phyloP scores from a whole-genome alignment of 2,329 filamentous ascomycete genomes.

The Aspergillus viridinutans region DNA sequence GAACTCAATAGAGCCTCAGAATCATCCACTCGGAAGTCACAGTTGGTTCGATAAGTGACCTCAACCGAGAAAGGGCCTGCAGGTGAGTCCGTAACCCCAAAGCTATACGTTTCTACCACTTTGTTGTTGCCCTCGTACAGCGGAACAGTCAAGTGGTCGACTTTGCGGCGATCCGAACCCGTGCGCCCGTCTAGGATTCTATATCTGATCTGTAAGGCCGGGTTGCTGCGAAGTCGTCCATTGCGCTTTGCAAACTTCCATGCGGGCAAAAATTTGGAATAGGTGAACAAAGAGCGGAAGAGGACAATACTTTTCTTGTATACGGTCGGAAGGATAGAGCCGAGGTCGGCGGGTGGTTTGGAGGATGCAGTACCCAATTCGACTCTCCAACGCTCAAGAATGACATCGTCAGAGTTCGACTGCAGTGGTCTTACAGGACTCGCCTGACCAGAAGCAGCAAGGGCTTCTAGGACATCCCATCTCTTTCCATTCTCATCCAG shows the following conservation, averaged over 20 bases:
- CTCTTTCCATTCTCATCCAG: slow-evolving; percentile 85
- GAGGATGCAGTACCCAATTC: slow-evolving; percentile 64
- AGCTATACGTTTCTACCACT: slow-evolving; percentile 70
- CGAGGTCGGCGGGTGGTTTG: slow-evolving; percentile 53
- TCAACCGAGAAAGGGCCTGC: slow-evolving; percentile 77
- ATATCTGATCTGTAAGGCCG: slow-evolving; percentile 69
- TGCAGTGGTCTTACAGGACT: slow-evolving; percentile 40
- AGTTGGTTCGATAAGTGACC: slow-evolving; percentile 81
- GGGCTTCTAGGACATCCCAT: slow-evolving; percentile 84
- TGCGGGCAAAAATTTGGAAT: slow-evolving; percentile 74
- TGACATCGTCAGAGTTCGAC: slow-evolving; percentile 61
- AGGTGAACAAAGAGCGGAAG: slow-evolving; percentile 82
- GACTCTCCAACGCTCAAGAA: slow-evolving; percentile 87
- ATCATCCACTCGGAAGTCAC: slow-evolving; percentile 86
- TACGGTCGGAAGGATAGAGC: slow-evolving; percentile 69
- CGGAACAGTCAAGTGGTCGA: slow-evolving; percentile 68
- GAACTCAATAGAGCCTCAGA: slow-evolving; percentile 88
- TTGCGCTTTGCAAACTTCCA: slow-evolving; percentile 79
- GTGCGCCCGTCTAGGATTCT: slow-evolving; percentile 64
- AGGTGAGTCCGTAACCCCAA: slow-evolving; percentile 80
- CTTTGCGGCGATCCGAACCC: slow-evolving; percentile 46
- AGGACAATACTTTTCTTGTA: slow-evolving; percentile 98
- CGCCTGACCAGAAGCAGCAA: slow-evolving; percentile 59
- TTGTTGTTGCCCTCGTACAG: slow-evolving; percentile 61
- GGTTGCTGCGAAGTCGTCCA: slow-evolving; percentile 63